phyloP scores from a whole-genome alignment of 257 asterid species.

The Haberlea rhodopensis region DNA sequence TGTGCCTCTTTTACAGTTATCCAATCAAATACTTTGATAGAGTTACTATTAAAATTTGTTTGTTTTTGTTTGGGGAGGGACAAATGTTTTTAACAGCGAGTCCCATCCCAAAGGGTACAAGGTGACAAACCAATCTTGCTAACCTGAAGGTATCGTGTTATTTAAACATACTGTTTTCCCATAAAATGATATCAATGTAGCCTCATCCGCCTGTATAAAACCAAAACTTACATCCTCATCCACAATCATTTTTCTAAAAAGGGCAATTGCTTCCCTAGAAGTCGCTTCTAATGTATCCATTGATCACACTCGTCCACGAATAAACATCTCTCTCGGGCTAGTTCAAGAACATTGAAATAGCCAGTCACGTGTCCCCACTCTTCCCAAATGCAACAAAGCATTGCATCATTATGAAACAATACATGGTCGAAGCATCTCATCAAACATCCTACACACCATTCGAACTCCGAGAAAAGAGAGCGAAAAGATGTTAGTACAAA shows the following conservation, averaged over 20 bases:
- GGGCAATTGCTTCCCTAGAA: constrained; percentile 48
- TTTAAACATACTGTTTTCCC: no score
- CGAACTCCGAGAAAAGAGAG: constrained; percentile 43
- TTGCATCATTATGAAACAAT: constrained; percentile 58
- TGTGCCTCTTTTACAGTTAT: constrained; percentile 54
- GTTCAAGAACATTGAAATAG: constrained; percentile 41
- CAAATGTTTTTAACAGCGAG: no score
- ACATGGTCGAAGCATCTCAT: constrained; percentile 60
- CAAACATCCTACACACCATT: constrained; percentile 63
- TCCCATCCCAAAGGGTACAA: no score
- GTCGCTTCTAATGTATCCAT: constrained; percentile 46
- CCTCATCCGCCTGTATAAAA: constrained; percentile 64
- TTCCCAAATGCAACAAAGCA: constrained; percentile 73
- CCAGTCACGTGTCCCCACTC: constrained; percentile 59
- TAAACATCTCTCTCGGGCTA: constrained; percentile 64
- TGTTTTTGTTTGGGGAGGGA: no score
- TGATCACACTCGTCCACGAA: constrained; percentile 85
- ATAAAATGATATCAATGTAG: no score
- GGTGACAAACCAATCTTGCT: no score
- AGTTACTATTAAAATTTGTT: no score
- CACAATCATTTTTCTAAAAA: constrained; percentile 60
- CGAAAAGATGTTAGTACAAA: constrained; percentile 71
- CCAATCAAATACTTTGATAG: constrained; percentile 38
- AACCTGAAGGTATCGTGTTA: no score
- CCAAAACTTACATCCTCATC: constrained; percentile 43